Evolutionary conservation across 129 eudicot species (phyloP).

Genomic region (Dittrichia graveolens): DNA sequence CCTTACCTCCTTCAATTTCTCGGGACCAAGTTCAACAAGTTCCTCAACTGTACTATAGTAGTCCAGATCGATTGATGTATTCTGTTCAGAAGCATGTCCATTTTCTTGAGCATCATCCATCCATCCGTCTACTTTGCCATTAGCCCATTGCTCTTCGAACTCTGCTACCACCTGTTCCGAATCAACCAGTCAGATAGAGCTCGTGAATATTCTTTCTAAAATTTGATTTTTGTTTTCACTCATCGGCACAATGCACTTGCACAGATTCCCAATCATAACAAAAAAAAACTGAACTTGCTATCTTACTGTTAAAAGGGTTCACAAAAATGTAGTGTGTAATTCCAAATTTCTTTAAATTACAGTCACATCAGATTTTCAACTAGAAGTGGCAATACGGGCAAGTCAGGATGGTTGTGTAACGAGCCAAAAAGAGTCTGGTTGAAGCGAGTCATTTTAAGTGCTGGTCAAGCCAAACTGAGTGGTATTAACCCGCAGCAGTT

Average conservation of each 20-base stretch:
- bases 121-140: conserved; percentile 77
- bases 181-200: conserved; percentile 9
- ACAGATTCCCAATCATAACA: background rate
- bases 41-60: conserved; percentile 83
- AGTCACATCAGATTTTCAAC: background rate
- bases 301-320: too few species aligned
- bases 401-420: background rate
- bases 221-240: background rate
- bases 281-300: background rate
- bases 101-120: conserved; percentile 63
- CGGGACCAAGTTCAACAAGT: conserved; percentile 81
- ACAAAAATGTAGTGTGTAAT: background rate
- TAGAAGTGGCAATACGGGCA: background rate
- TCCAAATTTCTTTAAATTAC: background rate
- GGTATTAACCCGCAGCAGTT: background rate
- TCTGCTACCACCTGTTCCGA: conserved; percentile 68
- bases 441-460: background rate
- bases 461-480: background rate
- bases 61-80: conserved; percentile 74
- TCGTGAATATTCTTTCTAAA: background rate
- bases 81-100: conserved; percentile 50
- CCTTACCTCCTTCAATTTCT: conserved; percentile 83
- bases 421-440: background rate
- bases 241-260: background rate
- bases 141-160: conserved; percentile 86